A percentile compares a stretch with the other conserved stretches of the same genome.
These are phyloP conservation scores for Syzygium jambos DNA, from an alignment of 345 rosid genomes.

Conservation along the genomic window DNA sequence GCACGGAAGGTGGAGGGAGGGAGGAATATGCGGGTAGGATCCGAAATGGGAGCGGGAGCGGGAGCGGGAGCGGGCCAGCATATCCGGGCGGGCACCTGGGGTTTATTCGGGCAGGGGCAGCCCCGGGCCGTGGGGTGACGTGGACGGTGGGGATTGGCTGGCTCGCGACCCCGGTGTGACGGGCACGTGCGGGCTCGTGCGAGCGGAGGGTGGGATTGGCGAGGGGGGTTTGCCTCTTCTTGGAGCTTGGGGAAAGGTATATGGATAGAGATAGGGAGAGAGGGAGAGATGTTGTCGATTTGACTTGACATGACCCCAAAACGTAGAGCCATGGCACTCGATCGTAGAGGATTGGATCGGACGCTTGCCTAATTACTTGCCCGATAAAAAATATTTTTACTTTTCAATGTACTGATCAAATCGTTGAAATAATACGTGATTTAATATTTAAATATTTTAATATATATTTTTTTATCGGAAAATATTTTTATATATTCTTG, in stretches of 20 bases:
- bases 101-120: not conserved
- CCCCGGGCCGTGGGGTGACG: not conserved
- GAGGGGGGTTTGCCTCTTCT: not conserved
- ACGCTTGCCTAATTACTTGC: not conserved
- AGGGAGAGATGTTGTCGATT: not conserved
- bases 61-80: not conserved
- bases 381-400: no score
- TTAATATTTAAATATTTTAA: no score
- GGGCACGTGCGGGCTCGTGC: not conserved
- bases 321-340: not conserved
- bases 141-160: not conserved
- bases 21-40: conserved; percentile 1
- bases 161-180: not conserved
- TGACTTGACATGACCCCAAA: not conserved
- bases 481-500: no score
- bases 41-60: not conserved
- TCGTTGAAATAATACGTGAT: no score
- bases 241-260: not conserved
- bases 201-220: not conserved
- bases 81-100: not conserved
- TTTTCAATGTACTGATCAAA: no score
- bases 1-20: no score
- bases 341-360: not conserved
- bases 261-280: not conserved
- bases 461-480: no score